Evolutionary conservation across 2,329 filamentous ascomycete genomes (phyloP), one percentile per base, ranked within the genome.

Genomic region (Aspergillus awamori): DNA sequence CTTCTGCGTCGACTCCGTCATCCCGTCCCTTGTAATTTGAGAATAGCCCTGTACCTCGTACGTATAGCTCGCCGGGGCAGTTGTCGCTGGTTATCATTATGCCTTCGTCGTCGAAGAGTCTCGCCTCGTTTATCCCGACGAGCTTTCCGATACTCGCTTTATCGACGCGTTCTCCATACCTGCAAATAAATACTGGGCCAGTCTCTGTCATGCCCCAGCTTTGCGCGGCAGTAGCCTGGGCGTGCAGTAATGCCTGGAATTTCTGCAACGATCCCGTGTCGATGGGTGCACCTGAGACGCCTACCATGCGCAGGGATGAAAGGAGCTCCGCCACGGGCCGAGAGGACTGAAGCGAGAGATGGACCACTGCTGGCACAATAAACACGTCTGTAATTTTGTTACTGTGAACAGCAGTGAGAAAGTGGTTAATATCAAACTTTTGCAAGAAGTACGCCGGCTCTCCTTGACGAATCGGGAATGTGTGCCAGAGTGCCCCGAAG

Each of bases 191-290:
- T 1, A 55, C 74, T 68, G 62, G 73, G 65, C 81, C 81, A 69
- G 61, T 74, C 71, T 84, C 82, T 0, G 81, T 83, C 76, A 83
- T 81, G 5, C 82, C 82, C 75, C 78, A 84, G 28, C 80, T 75
- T 51, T 80, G 78, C 8, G 71, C 72, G 11, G 82, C 70, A 13
- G 72, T 69, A 1, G 78, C 76, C 11, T 74, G 67, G 3, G 55
- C 58, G 13, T 72, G 63, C 41, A 82, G 74, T 15, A 80, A 65
- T 2, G 65, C 58, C 47, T 76, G 71, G 58, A 79, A 66, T 57
- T 67, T 63, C 15, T 67, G 62, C 67, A 79, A 70, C n/a, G 73
- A 65, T 4, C 64, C 70, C 4, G 69, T 68, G 7, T 75, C 74
- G 6, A 83, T 69, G 1, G 79, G 73, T 2, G 81, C 80, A 15